phyloP scores from a whole-genome alignment of 352 stramenopile genomes.

The Pythium periplocum region DNA sequence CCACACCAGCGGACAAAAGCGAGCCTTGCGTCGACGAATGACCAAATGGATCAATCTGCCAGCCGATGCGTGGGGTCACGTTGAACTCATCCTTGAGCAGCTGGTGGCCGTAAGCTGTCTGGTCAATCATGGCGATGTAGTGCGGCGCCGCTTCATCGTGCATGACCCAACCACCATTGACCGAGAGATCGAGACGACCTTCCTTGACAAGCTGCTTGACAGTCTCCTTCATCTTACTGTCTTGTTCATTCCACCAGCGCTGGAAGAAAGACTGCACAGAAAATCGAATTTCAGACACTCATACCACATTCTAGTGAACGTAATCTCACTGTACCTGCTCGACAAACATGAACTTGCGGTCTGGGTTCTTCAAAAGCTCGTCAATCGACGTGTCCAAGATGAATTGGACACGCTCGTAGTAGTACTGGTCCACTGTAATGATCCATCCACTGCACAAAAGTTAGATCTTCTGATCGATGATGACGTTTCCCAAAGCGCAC shows the following conservation, averaged over 20 bases:
- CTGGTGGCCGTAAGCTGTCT: slow-evolving; percentile 95
- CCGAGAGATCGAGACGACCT: slow-evolving; percentile 88
- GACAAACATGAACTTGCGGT: slow-evolving; percentile 94
- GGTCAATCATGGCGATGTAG: slow-evolving; percentile 98
- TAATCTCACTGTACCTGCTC: slow-evolving; percentile 35
- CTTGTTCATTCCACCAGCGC: slow-evolving; percentile 94
- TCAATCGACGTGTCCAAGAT: slow-evolving; percentile 93
- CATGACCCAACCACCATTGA: slow-evolving; percentile 98
- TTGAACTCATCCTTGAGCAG: slow-evolving; percentile 94
- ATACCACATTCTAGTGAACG: no score
- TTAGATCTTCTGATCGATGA: no score
- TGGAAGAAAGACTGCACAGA: slow-evolving; percentile 86
- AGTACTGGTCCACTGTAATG: slow-evolving; percentile 98
- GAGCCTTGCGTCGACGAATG: slow-evolving; percentile 90
- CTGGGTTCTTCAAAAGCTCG: slow-evolving; percentile 83
- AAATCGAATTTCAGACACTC: no score
- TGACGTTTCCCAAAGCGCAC: no score
- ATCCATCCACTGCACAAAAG: slow-evolving; percentile 77
- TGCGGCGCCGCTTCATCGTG: slow-evolving; percentile 96
- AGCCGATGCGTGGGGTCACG: slow-evolving; percentile 92
- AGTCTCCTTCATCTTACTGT: slow-evolving; percentile 50
- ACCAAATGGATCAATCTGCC: slow-evolving; percentile 98
- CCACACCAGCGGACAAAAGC: slow-evolving; percentile 86
- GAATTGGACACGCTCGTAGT: slow-evolving; percentile 89
- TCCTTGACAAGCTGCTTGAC: slow-evolving; percentile 89